These are phyloP conservation scores for Cicer chorassanicum DNA, from an alignment of 306 rosid species.

Conservation along the genomic window DNA sequence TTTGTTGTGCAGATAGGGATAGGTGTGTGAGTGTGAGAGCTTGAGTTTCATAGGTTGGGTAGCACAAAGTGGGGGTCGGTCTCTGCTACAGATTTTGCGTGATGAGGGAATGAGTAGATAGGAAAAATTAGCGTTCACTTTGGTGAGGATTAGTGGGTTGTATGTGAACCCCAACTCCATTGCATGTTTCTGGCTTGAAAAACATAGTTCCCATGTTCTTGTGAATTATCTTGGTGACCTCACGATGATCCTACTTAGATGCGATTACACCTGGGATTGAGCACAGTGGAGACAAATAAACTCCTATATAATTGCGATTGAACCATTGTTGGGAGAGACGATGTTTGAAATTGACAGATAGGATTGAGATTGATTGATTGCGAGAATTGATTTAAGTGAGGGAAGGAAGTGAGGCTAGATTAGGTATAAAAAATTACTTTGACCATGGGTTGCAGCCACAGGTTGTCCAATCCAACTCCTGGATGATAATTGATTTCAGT, in stretches of 20 bases:
- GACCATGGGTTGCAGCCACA: background rate
- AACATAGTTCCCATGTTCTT: background rate
- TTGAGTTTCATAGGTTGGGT: constrained; percentile 1
- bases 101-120: constrained; percentile 1
- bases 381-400: constrained; percentile 2
- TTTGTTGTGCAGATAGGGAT: background rate
- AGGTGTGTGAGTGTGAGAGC: background rate
- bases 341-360: background rate
- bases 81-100: background rate
- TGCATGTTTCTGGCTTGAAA: constrained; percentile 5
- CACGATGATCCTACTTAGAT: constrained; percentile 7
- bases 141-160: constrained; percentile 2
- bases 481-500: background rate
- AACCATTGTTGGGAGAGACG: background rate
- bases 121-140: constrained; percentile 11
- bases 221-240: background rate
- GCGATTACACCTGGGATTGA: background rate
- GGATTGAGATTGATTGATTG: background rate
- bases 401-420: background rate
- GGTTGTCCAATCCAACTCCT: constrained; percentile 9
- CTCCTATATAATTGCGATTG: background rate
- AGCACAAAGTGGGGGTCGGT: constrained; percentile 2
- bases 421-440: background rate
- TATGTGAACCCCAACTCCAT: background rate
- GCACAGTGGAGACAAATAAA: background rate